These are phyloP conservation scores for Thermothelomyces thermophilus DNA, from an alignment of 2,329 filamentous ascomycete species.

Conservation along the genomic window DNA sequence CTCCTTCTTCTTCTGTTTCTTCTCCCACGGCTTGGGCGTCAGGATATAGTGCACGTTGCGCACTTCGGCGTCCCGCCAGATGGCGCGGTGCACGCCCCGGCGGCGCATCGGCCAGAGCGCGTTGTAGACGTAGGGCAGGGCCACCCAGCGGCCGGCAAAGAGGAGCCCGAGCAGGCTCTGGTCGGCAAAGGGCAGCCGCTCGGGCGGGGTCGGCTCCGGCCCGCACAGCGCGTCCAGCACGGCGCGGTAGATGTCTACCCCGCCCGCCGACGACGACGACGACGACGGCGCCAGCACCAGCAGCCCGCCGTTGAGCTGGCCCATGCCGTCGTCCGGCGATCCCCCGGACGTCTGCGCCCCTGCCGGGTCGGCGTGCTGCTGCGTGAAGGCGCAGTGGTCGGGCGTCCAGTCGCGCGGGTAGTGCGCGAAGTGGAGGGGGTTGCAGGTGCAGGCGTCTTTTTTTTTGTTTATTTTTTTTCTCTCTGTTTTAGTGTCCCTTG, in stretches of 20 bases:
- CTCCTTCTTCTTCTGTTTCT: constrained; percentile 37
- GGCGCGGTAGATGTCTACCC: constrained; percentile 39
- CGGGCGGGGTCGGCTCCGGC: constrained; percentile 30
- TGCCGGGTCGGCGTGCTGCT: constrained; percentile 29
- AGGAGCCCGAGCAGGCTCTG: constrained; percentile 52
- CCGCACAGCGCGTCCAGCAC: constrained; percentile 46
- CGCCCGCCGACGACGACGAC: no score
- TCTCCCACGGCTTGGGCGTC: constrained; percentile 56
- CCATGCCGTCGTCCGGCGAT: constrained; percentile 16
- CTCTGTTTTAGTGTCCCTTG: no score
- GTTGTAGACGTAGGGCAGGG: constrained; percentile 56
- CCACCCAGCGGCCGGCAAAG: constrained; percentile 50
- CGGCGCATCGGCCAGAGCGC: constrained; percentile 55
- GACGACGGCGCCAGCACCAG: constrained; percentile 51
- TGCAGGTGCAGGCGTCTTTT: constrained; percentile 63
- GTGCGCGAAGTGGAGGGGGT: constrained; percentile 40
- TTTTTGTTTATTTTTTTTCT: no score
- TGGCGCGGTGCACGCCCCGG: constrained; percentile 40
- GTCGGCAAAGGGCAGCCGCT: constrained; percentile 50
- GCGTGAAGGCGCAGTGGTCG: constrained; percentile 52
- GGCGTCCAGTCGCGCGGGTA: constrained; percentile 64
- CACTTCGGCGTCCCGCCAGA: constrained; percentile 47
- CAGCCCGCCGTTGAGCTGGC: constrained; percentile 36
- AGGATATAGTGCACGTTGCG: constrained; percentile 59
- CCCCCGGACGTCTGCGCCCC: constrained; percentile 27